Percentiles rank a stretch among this genome's conserved stretches.
Conservation (phyloP, 1,284 basidiomycete genomes). For the Puccinia hordei region DNA sequence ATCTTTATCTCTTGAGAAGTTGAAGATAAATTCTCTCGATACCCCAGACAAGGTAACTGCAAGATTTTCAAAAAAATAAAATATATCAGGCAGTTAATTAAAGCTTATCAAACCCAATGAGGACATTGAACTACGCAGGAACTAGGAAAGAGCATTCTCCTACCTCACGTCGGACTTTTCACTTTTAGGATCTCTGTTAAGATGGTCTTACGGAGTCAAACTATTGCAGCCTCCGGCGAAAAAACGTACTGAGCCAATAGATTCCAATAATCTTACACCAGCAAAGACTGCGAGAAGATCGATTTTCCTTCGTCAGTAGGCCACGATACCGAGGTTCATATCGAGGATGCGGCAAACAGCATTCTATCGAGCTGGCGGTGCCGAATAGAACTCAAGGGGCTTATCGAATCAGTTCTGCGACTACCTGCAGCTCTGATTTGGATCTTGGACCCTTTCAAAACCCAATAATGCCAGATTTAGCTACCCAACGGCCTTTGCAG, state of each 20-base stretch:
- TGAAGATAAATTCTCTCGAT: slow-evolving; percentile 55
- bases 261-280: slow-evolving; percentile 12
- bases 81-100: neutral
- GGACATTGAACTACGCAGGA: neutral
- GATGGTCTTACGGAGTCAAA: slow-evolving; percentile 61
- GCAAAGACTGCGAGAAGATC: slow-evolving; percentile 1
- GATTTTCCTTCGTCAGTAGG: neutral
- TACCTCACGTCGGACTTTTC: slow-evolving; percentile 61
- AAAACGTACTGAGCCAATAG: slow-evolving; percentile 28
- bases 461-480: slow-evolving; percentile 17
- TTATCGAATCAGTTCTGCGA: slow-evolving; percentile 17
- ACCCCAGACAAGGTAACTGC: slow-evolving; percentile 53
- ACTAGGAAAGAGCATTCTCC: slow-evolving; percentile 55
- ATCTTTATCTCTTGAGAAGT: slow-evolving; percentile 57
- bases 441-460: slow-evolving; percentile 7
- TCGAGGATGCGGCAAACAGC: neutral
- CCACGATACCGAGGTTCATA: neutral
- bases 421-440: neutral
- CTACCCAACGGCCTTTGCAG: slow-evolving; percentile 23
- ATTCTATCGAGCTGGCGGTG: slow-evolving; percentile 11
- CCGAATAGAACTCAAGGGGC: slow-evolving; percentile 3
- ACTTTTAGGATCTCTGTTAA: slow-evolving; percentile 61
- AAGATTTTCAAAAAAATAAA: neutral
- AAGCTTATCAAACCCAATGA: neutral
- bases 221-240: slow-evolving; percentile 60